Conservation (phyloP, 257 asterid species). For the Verbena officinalis region DNA sequence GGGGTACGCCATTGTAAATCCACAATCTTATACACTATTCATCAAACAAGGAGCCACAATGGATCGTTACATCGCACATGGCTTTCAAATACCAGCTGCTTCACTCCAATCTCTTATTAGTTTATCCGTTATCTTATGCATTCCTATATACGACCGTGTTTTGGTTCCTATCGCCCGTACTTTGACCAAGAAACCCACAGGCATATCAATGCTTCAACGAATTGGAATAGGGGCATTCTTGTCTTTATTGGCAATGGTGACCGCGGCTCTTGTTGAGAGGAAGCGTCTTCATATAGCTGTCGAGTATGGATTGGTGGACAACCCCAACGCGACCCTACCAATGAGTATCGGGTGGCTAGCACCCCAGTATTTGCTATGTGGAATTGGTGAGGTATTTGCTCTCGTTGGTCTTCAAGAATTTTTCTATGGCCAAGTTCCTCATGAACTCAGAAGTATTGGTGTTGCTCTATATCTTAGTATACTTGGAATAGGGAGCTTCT, state of each 20-base stretch:
- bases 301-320: conserved; percentile 33
- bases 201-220: conserved; percentile 42
- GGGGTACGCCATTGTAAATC: conserved; percentile 35
- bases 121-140: conserved; percentile 23
- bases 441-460: conserved; percentile 36
- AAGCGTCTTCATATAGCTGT: conserved; percentile 33
- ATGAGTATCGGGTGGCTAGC: conserved; percentile 48
- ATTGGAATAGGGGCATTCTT: conserved; percentile 33
- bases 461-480: conserved; percentile 43
- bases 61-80: conserved; percentile 26
- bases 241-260: conserved; percentile 33
- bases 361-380: conserved; percentile 36
- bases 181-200: conserved; percentile 38
- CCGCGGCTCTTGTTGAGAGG: conserved; percentile 38
- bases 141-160: conserved; percentile 32
- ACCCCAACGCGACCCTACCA: conserved; percentile 29
- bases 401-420: conserved; percentile 46
- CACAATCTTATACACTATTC: conserved; percentile 39
- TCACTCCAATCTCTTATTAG: conserved; percentile 31
- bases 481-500: conserved; percentile 40
- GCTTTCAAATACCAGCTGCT: conserved; percentile 38
- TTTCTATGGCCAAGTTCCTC: conserved; percentile 42
- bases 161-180: conserved; percentile 36
- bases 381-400: conserved; percentile 36
- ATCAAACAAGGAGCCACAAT: conserved; percentile 44